Percentiles rank a stretch among this genome's conserved stretches.
These are phyloP conservation scores for Tolypocladium cylindrosporum DNA, from an alignment of 2,329 filamentous ascomycete genomes.

Conservation along the genomic window DNA sequence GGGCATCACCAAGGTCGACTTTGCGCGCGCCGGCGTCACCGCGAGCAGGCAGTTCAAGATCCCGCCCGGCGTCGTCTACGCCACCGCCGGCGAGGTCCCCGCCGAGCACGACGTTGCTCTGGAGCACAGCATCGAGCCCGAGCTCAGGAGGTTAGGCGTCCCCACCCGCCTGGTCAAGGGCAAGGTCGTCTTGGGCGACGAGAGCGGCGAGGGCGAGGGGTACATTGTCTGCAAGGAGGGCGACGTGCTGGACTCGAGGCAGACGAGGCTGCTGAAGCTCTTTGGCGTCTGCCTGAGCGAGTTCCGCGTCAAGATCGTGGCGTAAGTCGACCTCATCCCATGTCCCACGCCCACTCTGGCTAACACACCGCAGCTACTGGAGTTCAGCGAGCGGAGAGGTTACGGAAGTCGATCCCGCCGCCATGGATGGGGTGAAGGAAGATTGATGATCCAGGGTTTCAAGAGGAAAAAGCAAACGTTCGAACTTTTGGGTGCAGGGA, in stretches of 20 bases:
- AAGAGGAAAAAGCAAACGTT: slow-evolving; percentile 4
- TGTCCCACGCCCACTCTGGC: background rate
- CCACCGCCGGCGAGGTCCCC: slow-evolving; percentile 69
- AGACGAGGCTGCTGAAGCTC: slow-evolving; percentile 88
- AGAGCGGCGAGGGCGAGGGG: slow-evolving; percentile 40
- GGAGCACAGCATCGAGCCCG: slow-evolving; percentile 82
- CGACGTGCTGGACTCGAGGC: slow-evolving; percentile 75
- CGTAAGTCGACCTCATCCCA: slow-evolving; percentile 36
- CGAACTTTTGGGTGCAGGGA: background rate
- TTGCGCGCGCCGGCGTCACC: slow-evolving; percentile 73
- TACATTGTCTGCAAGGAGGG: slow-evolving; percentile 81
- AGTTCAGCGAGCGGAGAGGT: slow-evolving; percentile 47
- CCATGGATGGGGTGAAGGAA: slow-evolving; percentile 27
- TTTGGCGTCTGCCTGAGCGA: slow-evolving; percentile 87
- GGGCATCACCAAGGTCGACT: slow-evolving; percentile 68
- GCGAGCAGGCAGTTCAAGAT: slow-evolving; percentile 70
- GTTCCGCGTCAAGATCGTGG: slow-evolving; percentile 73
- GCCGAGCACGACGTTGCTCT: slow-evolving; percentile 76
- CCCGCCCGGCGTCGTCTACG: slow-evolving; percentile 74
- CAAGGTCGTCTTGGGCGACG: slow-evolving; percentile 63
- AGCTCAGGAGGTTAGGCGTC: slow-evolving; percentile 78
- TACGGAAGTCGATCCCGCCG: slow-evolving; percentile 38
- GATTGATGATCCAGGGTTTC: slow-evolving; percentile 6
- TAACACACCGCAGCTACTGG: slow-evolving; percentile 41
- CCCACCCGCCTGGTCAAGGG: slow-evolving; percentile 85